Conservation (phyloP, 345 rosid species). For the Euclidium syriacum region DNA sequence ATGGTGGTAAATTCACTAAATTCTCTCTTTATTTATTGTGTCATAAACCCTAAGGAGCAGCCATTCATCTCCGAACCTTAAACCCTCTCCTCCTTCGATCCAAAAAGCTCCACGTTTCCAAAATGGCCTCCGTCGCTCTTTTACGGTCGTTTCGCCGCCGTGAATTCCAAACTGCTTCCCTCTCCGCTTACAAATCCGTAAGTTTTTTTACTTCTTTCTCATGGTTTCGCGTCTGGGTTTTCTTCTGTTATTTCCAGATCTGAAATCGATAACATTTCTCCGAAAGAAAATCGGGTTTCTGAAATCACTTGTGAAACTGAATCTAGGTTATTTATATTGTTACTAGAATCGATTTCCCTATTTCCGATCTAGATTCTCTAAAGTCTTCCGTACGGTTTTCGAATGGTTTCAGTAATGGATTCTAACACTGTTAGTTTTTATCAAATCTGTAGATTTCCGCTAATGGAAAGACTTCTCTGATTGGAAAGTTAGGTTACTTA, state of each 20-base stretch:
- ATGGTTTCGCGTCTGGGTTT: background rate
- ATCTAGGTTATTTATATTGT: background rate
- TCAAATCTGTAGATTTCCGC: conserved; percentile 34
- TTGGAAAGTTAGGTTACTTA: conserved; percentile 31
- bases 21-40: background rate
- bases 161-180: conserved; percentile 39
- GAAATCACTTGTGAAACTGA: background rate
- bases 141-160: conserved; percentile 44
- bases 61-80: conserved; percentile 17
- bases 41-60: conserved; percentile 33
- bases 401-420: background rate
- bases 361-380: conserved; percentile 2
- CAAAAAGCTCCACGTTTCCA: background rate
- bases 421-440: background rate
- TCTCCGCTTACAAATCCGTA: conserved; percentile 47
- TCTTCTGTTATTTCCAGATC: background rate
- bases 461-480: conserved; percentile 45
- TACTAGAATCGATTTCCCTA: background rate
- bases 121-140: conserved; percentile 49
- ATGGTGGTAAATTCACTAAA: background rate
- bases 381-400: background rate
- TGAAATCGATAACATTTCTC: background rate
- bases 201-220: background rate
- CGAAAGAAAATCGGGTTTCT: background rate
- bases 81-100: conserved; percentile 34